Conservation (phyloP, 352 stramenopile species). For the Phytophthora lateralis region DNA sequence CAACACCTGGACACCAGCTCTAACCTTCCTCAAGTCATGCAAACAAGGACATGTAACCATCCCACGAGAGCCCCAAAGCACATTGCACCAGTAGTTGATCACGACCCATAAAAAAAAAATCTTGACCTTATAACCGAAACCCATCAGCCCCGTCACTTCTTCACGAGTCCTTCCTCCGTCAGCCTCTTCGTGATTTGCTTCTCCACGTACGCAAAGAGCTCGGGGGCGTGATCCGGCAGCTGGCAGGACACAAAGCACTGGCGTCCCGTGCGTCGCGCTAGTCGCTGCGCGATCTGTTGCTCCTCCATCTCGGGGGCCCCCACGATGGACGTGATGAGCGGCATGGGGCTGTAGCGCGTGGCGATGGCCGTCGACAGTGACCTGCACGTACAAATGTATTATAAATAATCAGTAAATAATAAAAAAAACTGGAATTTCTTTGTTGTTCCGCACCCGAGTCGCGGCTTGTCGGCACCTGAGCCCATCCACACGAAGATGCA, state of each 20-base stretch:
- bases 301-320: slow-evolving; percentile 74
- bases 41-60: not conserved
- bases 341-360: slow-evolving; percentile 82
- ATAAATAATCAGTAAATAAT: not conserved
- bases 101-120: not conserved
- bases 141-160: slow-evolving; percentile 9
- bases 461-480: slow-evolving; percentile 48
- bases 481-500: slow-evolving; percentile 86
- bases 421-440: not conserved
- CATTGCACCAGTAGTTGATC: not conserved
- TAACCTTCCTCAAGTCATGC: not conserved
- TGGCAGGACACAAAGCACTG: slow-evolving; percentile 88
- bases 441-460: slow-evolving; percentile 12
- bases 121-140: not conserved
- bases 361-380: slow-evolving; percentile 80
- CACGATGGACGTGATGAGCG: slow-evolving; percentile 75
- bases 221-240: slow-evolving; percentile 69
- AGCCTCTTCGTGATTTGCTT: slow-evolving; percentile 63
- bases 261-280: slow-evolving; percentile 61
- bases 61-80: no score
- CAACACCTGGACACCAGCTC: not conserved
- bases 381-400: slow-evolving; percentile 27
- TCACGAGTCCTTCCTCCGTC: slow-evolving; percentile 52
- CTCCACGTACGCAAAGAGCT: slow-evolving; percentile 77
- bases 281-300: slow-evolving; percentile 80